phyloP scores from a whole-genome alignment of 2,329 filamentous ascomycete species.

The Alternaria longipes region DNA sequence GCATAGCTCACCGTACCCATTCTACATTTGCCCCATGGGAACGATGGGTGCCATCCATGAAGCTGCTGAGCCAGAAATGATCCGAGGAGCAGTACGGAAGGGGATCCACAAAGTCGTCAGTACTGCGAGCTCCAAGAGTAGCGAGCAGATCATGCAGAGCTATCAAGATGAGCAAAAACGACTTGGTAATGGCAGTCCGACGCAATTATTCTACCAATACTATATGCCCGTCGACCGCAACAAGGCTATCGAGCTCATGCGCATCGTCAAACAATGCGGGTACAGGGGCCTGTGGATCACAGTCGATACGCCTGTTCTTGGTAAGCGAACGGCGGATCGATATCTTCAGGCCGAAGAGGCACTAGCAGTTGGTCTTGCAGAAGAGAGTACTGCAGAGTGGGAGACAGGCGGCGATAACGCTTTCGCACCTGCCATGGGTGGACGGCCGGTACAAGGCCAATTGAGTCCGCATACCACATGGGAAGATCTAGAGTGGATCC shows the following conservation, averaged over 20 bases:
- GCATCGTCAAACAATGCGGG: constrained; percentile 40
- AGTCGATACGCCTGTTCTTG: constrained; percentile 48
- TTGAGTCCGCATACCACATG: constrained; percentile 59
- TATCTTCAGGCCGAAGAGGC: constrained; percentile 59
- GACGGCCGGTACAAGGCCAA: constrained; percentile 43
- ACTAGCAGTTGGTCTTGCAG: constrained; percentile 61
- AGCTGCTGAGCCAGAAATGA: constrained; percentile 50
- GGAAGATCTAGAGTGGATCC: constrained; percentile 58
- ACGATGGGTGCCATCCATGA: constrained; percentile 48
- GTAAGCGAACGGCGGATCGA: constrained; percentile 48
- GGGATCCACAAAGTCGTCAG: constrained; percentile 50
- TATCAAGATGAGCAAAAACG: constrained; percentile 37
- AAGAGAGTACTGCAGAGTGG: constrained; percentile 60
- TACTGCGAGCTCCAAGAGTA: constrained; percentile 45
- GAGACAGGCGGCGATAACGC: constrained; percentile 62
- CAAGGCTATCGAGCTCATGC: constrained; percentile 46
- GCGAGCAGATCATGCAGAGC: constrained; percentile 46
- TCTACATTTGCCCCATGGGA: constrained; percentile 53
- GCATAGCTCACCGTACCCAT: constrained; percentile 44
- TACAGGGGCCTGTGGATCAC: constrained; percentile 51
- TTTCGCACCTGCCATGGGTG: constrained; percentile 68
- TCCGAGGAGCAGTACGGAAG: constrained; percentile 46
- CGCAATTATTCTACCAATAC: constrained; percentile 47
- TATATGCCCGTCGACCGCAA: constrained; percentile 48
- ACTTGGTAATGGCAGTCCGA: constrained; percentile 39